Evolutionary conservation across 2,329 filamentous ascomycete genomes (phyloP).

Genomic region (Exserohilum rostratum): DNA sequence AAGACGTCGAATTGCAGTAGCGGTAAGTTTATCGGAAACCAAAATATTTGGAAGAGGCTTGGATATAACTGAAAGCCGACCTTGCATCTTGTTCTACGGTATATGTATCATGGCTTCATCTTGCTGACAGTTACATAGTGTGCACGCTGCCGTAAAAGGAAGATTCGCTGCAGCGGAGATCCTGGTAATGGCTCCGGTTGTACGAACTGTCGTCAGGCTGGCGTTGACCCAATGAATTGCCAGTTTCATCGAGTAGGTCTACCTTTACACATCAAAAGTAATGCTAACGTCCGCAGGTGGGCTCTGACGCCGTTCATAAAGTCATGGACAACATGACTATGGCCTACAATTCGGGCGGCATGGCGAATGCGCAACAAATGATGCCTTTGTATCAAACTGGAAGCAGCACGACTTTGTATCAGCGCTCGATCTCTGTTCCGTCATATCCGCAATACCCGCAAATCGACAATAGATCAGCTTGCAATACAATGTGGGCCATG

Average conservation of each 20-base stretch:
- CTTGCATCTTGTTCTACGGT: background rate
- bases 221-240: conserved; percentile 66
- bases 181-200: conserved; percentile 77
- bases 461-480: conserved; percentile 29
- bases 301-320: conserved; percentile 35
- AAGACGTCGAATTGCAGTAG: conserved; percentile 58
- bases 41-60: background rate
- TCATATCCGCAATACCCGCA: conserved; percentile 29
- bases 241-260: conserved; percentile 75
- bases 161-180: conserved; percentile 94
- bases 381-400: conserved; percentile 28
- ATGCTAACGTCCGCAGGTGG: conserved; percentile 34
- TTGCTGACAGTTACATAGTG: conserved; percentile 63
- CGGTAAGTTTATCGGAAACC: conserved; percentile 33
- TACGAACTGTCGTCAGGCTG: conserved; percentile 79
- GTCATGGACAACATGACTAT: conserved; percentile 29
- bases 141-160: conserved; percentile 85
- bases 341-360: conserved; percentile 21
- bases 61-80: background rate
- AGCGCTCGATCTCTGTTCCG: conserved; percentile 17
- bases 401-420: conserved; percentile 15
- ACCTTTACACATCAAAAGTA: background rate
- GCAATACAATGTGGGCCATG: conserved; percentile 29
- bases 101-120: background rate
- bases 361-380: conserved; percentile 29